Conservation (phyloP, 176 grass and related monocot genomes). For the Carex pumila region DNA sequence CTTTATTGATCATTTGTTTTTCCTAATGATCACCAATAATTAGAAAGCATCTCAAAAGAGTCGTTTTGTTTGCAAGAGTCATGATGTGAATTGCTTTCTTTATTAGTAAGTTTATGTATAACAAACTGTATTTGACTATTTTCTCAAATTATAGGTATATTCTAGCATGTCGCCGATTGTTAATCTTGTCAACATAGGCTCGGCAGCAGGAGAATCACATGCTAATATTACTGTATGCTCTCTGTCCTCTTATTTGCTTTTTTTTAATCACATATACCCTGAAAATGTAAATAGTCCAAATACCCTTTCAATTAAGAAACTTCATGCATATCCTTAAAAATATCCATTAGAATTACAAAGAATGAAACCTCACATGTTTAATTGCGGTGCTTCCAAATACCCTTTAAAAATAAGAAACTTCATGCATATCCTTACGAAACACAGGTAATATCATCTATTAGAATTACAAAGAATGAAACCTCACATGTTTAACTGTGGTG, state of each 20-base stretch:
- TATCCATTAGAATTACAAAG: not conserved
- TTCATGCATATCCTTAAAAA: not conserved
- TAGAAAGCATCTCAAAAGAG: not conserved
- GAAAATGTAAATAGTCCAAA: not conserved
- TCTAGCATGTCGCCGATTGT: conserved; percentile 66
- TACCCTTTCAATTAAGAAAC: not conserved
- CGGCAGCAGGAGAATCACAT: conserved; percentile 55
- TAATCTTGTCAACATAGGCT: conserved; percentile 66
- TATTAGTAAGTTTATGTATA: not conserved
- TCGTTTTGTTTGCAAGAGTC: not conserved
- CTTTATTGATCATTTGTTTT: not conserved
- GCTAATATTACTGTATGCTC: conserved; percentile 71
- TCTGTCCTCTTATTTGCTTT: conserved; percentile 16
- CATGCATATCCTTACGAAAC: not conserved
- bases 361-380: not conserved
- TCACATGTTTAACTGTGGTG: not conserved
- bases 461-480: not conserved
- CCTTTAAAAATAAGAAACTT: not conserved
- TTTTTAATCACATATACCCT: not conserved
- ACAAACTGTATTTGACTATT: not conserved
- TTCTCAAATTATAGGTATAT: conserved; percentile 54
- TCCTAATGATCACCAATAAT: not conserved
- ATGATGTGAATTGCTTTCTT: not conserved
- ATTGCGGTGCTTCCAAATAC: too few species aligned
- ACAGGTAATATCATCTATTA: not conserved